phyloP scores from a whole-genome alignment of 257 asterid genomes.

The Nemophila menziesii region DNA sequence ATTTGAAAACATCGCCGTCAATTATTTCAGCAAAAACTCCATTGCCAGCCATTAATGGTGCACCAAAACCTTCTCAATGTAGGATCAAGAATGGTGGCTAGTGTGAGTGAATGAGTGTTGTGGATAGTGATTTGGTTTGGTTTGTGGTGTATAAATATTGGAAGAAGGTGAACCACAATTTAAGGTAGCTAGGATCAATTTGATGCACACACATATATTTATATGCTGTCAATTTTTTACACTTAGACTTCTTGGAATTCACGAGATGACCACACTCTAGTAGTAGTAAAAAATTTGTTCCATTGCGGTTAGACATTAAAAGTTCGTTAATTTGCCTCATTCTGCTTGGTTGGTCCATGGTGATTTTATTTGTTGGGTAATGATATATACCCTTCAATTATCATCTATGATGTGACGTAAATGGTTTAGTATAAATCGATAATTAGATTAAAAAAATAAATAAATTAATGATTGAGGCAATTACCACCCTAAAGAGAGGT shows the following conservation, averaged over 20 bases:
- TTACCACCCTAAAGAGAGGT: too few species aligned
- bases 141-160: conserved; percentile 18
- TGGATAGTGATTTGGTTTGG: conserved; percentile 4
- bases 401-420: too few species aligned
- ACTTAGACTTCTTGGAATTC: neutral
- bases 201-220: conserved; percentile 13
- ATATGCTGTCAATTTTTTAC: conserved; percentile 13
- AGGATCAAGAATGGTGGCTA: conserved; percentile 3
- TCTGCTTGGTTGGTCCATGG: too few species aligned
- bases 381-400: too few species aligned
- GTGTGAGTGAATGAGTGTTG: conserved; percentile 9
- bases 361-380: too few species aligned
- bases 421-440: too few species aligned
- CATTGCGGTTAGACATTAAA: conserved; percentile 13
- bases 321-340: conserved; percentile 21
- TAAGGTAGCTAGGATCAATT: conserved; percentile 4
- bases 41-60: conserved; percentile 56
- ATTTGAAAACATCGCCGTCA: conserved; percentile 71
- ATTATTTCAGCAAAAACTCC: conserved; percentile 69
- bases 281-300: neutral
- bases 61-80: conserved; percentile 8
- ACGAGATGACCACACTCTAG: neutral
- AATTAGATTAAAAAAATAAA: too few species aligned
- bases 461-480: too few species aligned
- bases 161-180: conserved; percentile 31